Conservation (phyloP, 306 rosid genomes). For the Psophocarpus tetragonolobus region DNA sequence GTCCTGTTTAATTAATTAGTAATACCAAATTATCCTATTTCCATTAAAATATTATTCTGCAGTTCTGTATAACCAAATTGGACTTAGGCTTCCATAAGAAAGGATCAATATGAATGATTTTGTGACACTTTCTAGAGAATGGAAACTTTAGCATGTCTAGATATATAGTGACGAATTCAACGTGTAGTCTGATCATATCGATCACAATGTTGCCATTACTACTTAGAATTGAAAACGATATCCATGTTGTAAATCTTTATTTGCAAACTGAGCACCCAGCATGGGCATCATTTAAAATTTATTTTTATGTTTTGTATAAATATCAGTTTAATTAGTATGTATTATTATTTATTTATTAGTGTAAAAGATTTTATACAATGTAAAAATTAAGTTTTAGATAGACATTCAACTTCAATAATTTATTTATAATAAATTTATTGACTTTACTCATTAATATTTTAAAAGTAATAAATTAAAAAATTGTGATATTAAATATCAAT, state of each 20-base stretch:
- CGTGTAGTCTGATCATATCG: background rate
- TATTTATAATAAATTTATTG: no score
- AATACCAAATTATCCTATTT: background rate
- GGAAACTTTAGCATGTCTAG: background rate
- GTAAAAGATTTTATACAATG: no score
- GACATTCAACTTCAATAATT: no score
- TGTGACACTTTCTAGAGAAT: slow-evolving; percentile 12
- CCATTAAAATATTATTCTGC: slow-evolving; percentile 8
- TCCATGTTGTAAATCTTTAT: background rate
- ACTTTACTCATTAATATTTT: no score
- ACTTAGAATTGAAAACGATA: background rate
- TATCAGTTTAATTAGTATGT: no score
- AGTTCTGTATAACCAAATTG: background rate
- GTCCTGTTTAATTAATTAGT: slow-evolving; percentile 15
- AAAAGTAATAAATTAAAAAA: no score
- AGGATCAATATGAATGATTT: slow-evolving; percentile 6
- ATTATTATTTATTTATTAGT: no score
- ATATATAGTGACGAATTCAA: background rate
- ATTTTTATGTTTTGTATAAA: no score
- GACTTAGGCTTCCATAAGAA: background rate
- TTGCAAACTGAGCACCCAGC: background rate
- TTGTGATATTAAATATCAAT: no score
- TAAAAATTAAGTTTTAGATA: no score
- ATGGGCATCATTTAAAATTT: background rate
- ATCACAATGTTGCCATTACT: background rate